phyloP scores from a whole-genome alignment of 495 filamentous ascomycete genomes.

The Podospora anserina region DNA sequence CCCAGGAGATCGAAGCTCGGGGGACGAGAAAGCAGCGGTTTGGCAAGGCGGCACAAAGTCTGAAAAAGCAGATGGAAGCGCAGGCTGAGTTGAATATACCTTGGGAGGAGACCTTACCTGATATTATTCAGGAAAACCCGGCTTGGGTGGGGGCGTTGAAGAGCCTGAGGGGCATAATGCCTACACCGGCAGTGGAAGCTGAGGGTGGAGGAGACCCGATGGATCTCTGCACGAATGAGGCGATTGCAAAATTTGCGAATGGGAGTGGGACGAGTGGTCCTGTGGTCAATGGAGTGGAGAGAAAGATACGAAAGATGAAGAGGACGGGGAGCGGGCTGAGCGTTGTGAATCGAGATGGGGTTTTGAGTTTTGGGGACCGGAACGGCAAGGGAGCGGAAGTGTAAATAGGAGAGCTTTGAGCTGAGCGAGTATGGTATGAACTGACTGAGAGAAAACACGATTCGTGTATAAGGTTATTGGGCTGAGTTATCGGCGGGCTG shows the following conservation, averaged over 20 bases:
- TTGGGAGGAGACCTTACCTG: constrained; percentile 29
- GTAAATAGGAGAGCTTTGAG: not conserved
- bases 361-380: not conserved
- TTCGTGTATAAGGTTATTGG: not conserved
- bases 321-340: constrained; percentile 5
- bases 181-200: not conserved
- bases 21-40: constrained; percentile 42
- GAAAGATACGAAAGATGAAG: not conserved
- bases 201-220: not conserved
- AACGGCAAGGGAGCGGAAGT: not conserved
- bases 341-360: not conserved
- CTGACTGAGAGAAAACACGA: not conserved
- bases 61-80: constrained; percentile 29
- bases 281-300: not conserved
- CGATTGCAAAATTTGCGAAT: not conserved
- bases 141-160: constrained; percentile 30
- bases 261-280: not conserved
- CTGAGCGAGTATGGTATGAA: not conserved
- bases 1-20: constrained; percentile 41
- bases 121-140: constrained; percentile 27
- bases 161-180: constrained; percentile 12
- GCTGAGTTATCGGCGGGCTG: too few species aligned
- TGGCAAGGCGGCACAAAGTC: constrained; percentile 37
- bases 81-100: constrained; percentile 16
- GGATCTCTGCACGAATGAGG: not conserved